A percentile compares a stretch with the other conserved stretches of the same genome.
Evolutionary conservation across 768 basidiomycete genomes (phyloP).

Genomic region (Psilocybe azurescens): DNA sequence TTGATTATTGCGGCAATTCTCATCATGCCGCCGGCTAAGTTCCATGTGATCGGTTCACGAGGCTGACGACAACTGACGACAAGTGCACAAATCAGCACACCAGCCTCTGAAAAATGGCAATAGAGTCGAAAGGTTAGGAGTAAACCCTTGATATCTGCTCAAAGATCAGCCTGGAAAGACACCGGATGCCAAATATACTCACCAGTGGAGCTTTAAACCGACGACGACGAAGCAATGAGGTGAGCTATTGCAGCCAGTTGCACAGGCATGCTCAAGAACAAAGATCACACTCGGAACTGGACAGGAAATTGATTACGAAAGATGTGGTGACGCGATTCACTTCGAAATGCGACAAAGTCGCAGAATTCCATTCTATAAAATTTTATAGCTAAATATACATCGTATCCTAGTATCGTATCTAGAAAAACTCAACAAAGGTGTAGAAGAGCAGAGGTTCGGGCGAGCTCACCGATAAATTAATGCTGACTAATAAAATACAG

Average conservation of each 20-base stretch:
- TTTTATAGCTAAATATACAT: conserved; percentile 14
- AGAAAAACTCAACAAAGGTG: background rate
- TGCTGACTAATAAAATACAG: conserved; percentile 13
- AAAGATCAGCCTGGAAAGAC: background rate
- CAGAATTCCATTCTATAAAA: background rate
- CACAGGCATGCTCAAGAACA: background rate
- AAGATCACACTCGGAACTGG: background rate
- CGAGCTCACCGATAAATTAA: conserved; percentile 7
- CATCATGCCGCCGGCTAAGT: conserved; percentile 1
- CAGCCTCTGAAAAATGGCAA: background rate
- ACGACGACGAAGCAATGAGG: background rate
- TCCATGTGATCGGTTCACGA: conserved; percentile 7
- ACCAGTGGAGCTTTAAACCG: background rate
- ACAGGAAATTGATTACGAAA: background rate
- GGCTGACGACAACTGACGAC: background rate
- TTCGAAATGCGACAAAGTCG: background rate
- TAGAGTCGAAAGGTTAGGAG: background rate
- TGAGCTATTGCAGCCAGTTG: background rate
- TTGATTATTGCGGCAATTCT: background rate
- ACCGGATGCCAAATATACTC: background rate
- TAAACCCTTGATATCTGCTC: background rate
- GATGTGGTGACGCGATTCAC: background rate
- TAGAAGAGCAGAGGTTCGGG: background rate
- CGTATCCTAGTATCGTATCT: conserved; percentile 13
- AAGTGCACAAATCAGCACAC: background rate